Conservation (phyloP, 371 early-diverging fungal species). For the Circinella umbellata region DNA sequence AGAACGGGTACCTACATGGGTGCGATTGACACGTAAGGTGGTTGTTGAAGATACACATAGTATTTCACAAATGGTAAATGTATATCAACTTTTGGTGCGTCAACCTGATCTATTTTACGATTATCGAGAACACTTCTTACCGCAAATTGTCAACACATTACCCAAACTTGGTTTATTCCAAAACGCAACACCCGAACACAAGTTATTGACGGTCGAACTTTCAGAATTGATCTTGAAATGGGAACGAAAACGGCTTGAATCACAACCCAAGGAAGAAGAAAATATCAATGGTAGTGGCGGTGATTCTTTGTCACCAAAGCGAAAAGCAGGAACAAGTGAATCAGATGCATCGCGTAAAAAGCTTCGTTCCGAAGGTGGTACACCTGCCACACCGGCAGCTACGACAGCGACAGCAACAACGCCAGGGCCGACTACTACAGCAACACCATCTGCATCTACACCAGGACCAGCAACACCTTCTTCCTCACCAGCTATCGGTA, state of each 20-base stretch:
- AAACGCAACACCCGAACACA: conserved; percentile 87
- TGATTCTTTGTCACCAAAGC: conserved; percentile 22
- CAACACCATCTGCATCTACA: background rate
- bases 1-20: conserved; percentile 83
- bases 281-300: conserved; percentile 1
- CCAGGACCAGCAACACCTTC: conserved; percentile 4
- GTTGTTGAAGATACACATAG: conserved; percentile 92
- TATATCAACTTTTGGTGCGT: conserved; percentile 90
- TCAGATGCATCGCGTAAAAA: conserved; percentile 20
- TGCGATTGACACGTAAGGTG: conserved; percentile 84
- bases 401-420: background rate
- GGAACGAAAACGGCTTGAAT: conserved; percentile 67
- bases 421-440: background rate
- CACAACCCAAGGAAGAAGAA: conserved; percentile 14
- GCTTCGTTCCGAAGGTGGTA: conserved; percentile 12
- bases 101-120: conserved; percentile 91
- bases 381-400: conserved; percentile 4
- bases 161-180: conserved; percentile 86
- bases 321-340: conserved; percentile 20
- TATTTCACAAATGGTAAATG: conserved; percentile 83
- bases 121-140: conserved; percentile 86
- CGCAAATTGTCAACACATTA: conserved; percentile 85
- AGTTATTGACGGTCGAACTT: conserved; percentile 88
- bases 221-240: conserved; percentile 88
- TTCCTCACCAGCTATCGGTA: background rate